Conservation (phyloP, 139 green algal species). For the Coccomyxa sp. region DNA sequence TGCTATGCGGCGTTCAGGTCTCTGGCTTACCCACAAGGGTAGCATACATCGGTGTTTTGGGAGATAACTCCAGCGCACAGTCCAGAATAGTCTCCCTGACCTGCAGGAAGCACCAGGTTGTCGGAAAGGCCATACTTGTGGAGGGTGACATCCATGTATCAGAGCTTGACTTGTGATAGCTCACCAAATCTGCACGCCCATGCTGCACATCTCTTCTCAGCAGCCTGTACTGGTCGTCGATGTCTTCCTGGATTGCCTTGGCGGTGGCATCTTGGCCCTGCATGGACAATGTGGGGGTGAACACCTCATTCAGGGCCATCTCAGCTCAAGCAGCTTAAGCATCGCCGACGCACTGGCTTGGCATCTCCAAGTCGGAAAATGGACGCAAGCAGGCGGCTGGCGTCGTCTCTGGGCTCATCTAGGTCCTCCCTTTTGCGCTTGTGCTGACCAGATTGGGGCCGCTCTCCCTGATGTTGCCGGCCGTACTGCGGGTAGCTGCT, state of each 20-base stretch:
- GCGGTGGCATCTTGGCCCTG: neutral
- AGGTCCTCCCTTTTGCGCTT: conserved; percentile 15
- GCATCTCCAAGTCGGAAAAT: conserved; percentile 5
- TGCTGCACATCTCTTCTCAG: conserved; percentile 8
- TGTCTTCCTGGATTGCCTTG: neutral
- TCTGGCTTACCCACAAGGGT: conserved; percentile 57
- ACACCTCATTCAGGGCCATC: neutral
- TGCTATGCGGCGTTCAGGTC: neutral
- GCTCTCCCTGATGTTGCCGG: neutral
- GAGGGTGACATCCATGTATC: neutral
- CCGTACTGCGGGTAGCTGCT: neutral
- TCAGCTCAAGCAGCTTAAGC: neutral
- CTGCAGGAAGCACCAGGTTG: conserved; percentile 4
- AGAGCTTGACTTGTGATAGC: neutral
- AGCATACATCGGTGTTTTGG: conserved; percentile 71
- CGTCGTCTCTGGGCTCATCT: neutral
- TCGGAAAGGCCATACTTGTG: neutral
- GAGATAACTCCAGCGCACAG: conserved; percentile 56
- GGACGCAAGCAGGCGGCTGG: neutral
- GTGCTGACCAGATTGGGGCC: neutral
- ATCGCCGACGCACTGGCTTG: conserved; percentile 1
- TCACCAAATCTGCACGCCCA: neutral
- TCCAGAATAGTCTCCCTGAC: conserved; percentile 52
- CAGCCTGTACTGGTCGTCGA: conserved; percentile 1
- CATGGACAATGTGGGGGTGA: neutral